Evolutionary conservation across 441 rosid species (phyloP).

Genomic region (Populus hybrid): DNA sequence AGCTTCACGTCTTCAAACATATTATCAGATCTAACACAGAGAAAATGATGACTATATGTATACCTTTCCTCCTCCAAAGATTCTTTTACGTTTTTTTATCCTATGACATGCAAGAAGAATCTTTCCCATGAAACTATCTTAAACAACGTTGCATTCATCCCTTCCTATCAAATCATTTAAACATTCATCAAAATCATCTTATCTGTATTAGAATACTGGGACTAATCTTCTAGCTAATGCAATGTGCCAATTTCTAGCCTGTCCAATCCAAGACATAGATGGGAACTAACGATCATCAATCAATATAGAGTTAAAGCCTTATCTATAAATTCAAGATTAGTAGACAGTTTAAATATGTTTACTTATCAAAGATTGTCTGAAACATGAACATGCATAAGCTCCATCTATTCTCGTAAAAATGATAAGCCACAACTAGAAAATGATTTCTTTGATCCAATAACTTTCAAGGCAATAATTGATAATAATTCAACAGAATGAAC

Average conservation of each 20-base stretch:
- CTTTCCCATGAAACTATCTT: background rate
- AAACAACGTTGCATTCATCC: background rate
- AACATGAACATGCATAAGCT: slow-evolving; percentile 5
- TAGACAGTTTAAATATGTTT: background rate
- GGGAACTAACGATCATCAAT: background rate
- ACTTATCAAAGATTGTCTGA: background rate
- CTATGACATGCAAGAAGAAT: background rate
- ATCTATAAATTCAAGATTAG: background rate
- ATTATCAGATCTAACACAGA: background rate
- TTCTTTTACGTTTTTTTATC: background rate
- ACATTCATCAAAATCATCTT: background rate
- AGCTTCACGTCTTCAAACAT: background rate
- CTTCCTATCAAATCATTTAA: background rate
- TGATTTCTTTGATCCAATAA: background rate
- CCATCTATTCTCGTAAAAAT: background rate
- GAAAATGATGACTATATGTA: background rate
- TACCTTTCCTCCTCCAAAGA: background rate
- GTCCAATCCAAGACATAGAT: background rate
- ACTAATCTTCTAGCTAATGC: background rate
- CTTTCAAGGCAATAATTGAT: background rate
- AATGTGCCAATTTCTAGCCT: background rate
- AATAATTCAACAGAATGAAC: slow-evolving; percentile 2
- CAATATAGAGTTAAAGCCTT: background rate
- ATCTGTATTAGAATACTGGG: background rate
- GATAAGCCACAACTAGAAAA: background rate